Evolutionary conservation across 2,329 filamentous ascomycete genomes (phyloP).

Genomic region (Madurella fahalii): DNA sequence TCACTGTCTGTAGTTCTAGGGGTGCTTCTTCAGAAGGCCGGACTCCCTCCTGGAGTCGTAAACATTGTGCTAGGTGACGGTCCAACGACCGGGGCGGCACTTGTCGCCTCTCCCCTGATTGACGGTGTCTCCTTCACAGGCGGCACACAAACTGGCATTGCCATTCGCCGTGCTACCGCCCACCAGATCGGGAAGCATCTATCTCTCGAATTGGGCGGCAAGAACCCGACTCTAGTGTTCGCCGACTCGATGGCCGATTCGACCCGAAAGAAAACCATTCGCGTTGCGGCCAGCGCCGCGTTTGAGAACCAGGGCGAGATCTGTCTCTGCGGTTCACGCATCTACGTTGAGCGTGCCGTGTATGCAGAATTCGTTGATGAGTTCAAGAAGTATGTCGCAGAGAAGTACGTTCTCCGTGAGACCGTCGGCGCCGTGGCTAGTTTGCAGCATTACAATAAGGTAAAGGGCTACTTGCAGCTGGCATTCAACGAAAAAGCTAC

Average conservation of each 20-base stretch:
- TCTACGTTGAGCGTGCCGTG: conserved; percentile 47
- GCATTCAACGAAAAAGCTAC: conserved; percentile 25
- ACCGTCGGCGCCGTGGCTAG: conserved; percentile 31
- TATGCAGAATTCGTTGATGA: conserved; percentile 37
- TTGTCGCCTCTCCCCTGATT: conserved; percentile 27
- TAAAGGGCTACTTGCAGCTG: conserved; percentile 25
- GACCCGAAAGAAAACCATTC: conserved; percentile 50
- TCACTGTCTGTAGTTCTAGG: conserved; percentile 23
- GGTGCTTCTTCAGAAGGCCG: conserved; percentile 26
- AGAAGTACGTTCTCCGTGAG: conserved; percentile 23
- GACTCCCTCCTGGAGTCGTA: conserved; percentile 29
- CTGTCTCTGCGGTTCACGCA: conserved; percentile 39
- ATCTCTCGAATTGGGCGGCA: conserved; percentile 41
- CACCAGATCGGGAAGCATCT: conserved; percentile 32
- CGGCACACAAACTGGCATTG: conserved; percentile 31
- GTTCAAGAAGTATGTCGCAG: conserved; percentile 23
- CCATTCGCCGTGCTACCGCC: conserved; percentile 30
- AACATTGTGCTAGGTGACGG: conserved; percentile 34
- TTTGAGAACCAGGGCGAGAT: conserved; percentile 36
- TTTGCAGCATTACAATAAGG: conserved; percentile 29
- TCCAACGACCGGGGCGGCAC: conserved; percentile 29
- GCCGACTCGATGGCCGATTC: conserved; percentile 40
- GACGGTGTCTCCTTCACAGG: conserved; percentile 34
- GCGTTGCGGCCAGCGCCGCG: conserved; percentile 32
- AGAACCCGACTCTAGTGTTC: conserved; percentile 50